Conservation (phyloP, 1,284 basidiomycete genomes). For the Rhodotorula sp. region DNA sequence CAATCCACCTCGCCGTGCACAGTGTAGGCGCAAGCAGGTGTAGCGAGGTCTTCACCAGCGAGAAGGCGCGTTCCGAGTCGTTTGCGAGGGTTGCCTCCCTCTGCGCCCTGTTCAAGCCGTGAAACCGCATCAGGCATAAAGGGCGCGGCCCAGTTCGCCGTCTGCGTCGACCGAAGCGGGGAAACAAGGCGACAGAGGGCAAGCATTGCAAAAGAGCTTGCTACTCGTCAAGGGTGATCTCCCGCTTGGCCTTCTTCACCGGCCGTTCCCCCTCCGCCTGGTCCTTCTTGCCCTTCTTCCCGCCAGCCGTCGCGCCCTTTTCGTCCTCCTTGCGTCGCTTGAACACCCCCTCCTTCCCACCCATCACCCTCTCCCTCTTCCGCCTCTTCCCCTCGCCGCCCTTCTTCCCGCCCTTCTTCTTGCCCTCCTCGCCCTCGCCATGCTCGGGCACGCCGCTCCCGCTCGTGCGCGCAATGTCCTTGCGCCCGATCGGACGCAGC, state of each 20-base stretch:
- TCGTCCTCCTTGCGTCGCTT: not conserved
- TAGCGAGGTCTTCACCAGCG: too few relatives aligned
- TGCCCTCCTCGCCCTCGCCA: conserved; percentile 4
- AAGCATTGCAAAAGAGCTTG: not conserved
- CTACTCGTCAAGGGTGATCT: conserved; percentile 28
- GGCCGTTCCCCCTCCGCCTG: conserved; percentile 48
- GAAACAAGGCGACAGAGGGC: not conserved
- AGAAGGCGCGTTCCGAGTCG: too few relatives aligned
- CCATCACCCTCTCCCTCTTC: conserved; percentile 55
- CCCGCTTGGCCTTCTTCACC: conserved; percentile 23
- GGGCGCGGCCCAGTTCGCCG: too few relatives aligned
- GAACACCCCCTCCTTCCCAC: not conserved
- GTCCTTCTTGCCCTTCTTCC: conserved; percentile 61
- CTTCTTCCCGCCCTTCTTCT: conserved; percentile 59
- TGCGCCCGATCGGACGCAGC: conserved; percentile 69
- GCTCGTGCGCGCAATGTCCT: conserved; percentile 37
- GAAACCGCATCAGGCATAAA: too few relatives aligned
- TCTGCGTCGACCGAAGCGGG: too few relatives aligned
- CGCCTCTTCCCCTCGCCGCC: conserved; percentile 58
- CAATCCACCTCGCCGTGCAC: too few relatives aligned
- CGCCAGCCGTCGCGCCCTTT: conserved; percentile 51
- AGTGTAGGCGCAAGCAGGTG: too few relatives aligned
- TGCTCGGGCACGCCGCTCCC: conserved; percentile 21
- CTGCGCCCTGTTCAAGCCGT: too few relatives aligned
- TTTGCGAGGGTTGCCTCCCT: too few relatives aligned